phyloP scores from a whole-genome alignment of 208 protist species.

The Acanthamoeba culbertsoni region DNA sequence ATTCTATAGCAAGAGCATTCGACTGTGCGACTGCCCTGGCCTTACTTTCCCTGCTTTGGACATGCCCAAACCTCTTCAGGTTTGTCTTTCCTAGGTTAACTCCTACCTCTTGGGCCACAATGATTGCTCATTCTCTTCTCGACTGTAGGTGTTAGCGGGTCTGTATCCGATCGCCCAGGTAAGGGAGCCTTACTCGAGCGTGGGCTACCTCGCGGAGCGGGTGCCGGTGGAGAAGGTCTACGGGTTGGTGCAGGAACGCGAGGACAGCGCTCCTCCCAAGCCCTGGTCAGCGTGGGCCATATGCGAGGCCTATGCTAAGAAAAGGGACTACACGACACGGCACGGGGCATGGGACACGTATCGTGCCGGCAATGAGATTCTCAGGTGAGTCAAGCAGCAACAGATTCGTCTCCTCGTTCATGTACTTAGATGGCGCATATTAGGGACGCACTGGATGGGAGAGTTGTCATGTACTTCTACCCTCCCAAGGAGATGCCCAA shows the following conservation, averaged over 20 bases:
- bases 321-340: constrained; percentile 39
- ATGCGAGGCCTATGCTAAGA: neutral
- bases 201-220: constrained; percentile 90
- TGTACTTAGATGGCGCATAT: constrained; percentile 75
- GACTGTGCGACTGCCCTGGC: constrained; percentile 94
- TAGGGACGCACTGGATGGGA: constrained; percentile 90
- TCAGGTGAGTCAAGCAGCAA: neutral
- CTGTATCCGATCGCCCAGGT: constrained; percentile 96
- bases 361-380: neutral
- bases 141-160: constrained; percentile 91
- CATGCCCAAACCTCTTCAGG: constrained; percentile 43
- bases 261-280: constrained; percentile 51
- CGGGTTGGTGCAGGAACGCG: constrained; percentile 81
- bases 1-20: constrained; percentile 87
- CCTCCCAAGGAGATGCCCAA: neutral
- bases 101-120: neutral
- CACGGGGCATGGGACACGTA: constrained; percentile 42
- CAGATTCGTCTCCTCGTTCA: constrained; percentile 69
- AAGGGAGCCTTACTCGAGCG: constrained; percentile 92
- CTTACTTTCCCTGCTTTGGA: constrained; percentile 42
- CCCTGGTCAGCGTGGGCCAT: constrained; percentile 40
- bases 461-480: constrained; percentile 87
- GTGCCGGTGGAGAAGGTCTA: constrained; percentile 91
- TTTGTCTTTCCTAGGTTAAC: neutral
- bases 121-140: neutral